These are phyloP conservation scores for Bisporella sp. DNA, from an alignment of 2,329 filamentous ascomycete species.

Conservation along the genomic window DNA sequence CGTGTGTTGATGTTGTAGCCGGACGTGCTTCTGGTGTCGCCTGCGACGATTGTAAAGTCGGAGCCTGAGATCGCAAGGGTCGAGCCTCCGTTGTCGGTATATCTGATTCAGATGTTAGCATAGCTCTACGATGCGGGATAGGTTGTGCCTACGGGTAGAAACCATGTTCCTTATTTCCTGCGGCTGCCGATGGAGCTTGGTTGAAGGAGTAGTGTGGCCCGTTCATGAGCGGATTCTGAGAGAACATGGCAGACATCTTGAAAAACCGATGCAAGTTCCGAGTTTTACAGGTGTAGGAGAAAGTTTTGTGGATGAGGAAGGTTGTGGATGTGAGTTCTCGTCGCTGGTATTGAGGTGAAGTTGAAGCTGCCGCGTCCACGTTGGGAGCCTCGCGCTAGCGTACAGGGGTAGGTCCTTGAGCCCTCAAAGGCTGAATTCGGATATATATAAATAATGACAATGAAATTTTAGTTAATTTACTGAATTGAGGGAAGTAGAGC, in stretches of 20 bases:
- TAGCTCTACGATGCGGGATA: not conserved
- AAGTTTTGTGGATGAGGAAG: not conserved
- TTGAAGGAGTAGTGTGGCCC: constrained; percentile 64
- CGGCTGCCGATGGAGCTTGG: constrained; percentile 48
- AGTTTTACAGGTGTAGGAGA: not conserved
- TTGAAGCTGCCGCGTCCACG: no score
- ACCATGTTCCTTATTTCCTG: constrained; percentile 63
- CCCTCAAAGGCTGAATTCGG: no score
- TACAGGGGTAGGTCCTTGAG: no score
- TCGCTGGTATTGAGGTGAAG: no score
- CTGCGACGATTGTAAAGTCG: constrained; percentile 93
- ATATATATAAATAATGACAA: no score
- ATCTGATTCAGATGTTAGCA: constrained; percentile 44
- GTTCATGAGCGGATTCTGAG: constrained; percentile 62
- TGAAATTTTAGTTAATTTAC: no score
- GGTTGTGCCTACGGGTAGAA: constrained; percentile 75
- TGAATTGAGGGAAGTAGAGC: no score
- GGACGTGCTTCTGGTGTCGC: constrained; percentile 90
- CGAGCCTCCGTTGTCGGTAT: constrained; percentile 96
- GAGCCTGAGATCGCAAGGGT: constrained; percentile 90
- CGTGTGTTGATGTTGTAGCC: constrained; percentile 99
- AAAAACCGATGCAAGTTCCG: not conserved
- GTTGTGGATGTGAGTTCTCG: no score
- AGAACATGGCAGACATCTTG: constrained; percentile 60
- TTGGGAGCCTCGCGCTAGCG: no score